Conservation (phyloP, 352 stramenopile genomes). For the Globisporangium perplexum region DNA sequence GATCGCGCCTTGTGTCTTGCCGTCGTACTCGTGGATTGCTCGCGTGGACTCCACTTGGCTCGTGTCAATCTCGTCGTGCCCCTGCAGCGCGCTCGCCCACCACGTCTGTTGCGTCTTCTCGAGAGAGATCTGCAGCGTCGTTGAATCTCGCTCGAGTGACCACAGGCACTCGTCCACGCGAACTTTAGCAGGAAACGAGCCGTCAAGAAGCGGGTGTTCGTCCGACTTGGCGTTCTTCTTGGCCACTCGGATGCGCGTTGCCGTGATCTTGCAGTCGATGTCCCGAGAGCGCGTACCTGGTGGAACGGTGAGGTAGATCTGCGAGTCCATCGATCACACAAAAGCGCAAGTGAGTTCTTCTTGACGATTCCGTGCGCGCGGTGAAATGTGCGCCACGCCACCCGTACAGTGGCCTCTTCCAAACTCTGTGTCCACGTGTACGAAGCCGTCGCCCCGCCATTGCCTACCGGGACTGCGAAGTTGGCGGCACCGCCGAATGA, state of each 20-base stretch:
- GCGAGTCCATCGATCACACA: neutral
- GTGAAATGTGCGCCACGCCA: neutral
- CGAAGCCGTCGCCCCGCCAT: constrained; percentile 77
- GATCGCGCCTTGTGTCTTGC: constrained; percentile 95
- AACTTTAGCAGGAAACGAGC: constrained; percentile 90
- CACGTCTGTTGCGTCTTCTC: constrained; percentile 98
- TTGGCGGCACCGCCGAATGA: neutral
- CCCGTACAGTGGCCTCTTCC: constrained; percentile 88
- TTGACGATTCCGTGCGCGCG: neutral
- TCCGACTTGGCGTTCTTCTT: constrained; percentile 33
- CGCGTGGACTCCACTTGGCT: constrained; percentile 96
- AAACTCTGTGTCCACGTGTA: constrained; percentile 99
- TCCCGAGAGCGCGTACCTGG: constrained; percentile 87
- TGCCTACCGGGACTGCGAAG: constrained; percentile 86
- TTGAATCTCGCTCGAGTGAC: constrained; percentile 84
- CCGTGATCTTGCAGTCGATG: constrained; percentile 87
- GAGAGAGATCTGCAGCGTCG: constrained; percentile 82
- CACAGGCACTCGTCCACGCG: constrained; percentile 97
- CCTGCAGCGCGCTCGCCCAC: constrained; percentile 93
- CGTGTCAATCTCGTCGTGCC: constrained; percentile 96
- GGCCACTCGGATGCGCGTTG: constrained; percentile 80
- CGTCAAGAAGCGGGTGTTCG: constrained; percentile 53
- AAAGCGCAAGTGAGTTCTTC: neutral
- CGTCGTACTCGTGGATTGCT: constrained; percentile 95
- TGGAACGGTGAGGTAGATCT: constrained; percentile 87